Evolutionary conservation across 768 basidiomycete species (phyloP), one percentile per base, ranked within the genome.

Genomic region (Mycena olivaceomarginata): DNA sequence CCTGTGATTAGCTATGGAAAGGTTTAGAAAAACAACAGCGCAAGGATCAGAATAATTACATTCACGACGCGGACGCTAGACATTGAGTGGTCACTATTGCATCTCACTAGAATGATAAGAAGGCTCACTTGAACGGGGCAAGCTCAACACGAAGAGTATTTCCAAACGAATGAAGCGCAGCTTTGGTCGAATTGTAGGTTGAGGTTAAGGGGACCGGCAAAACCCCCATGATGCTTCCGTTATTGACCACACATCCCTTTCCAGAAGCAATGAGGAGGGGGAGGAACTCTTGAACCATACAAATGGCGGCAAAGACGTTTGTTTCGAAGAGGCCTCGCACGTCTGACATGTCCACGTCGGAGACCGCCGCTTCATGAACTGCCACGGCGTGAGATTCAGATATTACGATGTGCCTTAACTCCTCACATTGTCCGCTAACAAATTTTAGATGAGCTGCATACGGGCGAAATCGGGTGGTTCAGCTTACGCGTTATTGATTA

Each of bases 91-190:
- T 16, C 25, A 45, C 4, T 22, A 13, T 20, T 15, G 15, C 20
- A 65, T 11, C 15, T 8, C 11, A 53, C 9, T 18, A n/a, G 8
- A 53, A 53, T 15, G 7, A 10, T 18, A n/a, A 53, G 16, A 11
- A 53, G 40, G 18, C 56, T 10, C n/a, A 82, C 83, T 77, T 77
- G 75, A 85, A 85, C 5, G 85, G 85, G 4, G 75, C 81, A 40
- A 86, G 65, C 63, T 86, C 85, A 2, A 85, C 72, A 8, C 85
- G 79, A 13, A 85, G 70, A 0, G 83, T 83, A 59, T 86, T 77
- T 10, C 80, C 68, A 51, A 82, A 83, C 13, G 81, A 56, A 53
- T 80, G 77, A 4, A 86, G 64, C 3, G 84, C 85, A 6, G 84
- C 85, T 65, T 86, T 86, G 63, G 65, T 79, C 13, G 80, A 68